Conservation (phyloP, 2,329 filamentous ascomycete species). For the Seiridium cupressi region DNA sequence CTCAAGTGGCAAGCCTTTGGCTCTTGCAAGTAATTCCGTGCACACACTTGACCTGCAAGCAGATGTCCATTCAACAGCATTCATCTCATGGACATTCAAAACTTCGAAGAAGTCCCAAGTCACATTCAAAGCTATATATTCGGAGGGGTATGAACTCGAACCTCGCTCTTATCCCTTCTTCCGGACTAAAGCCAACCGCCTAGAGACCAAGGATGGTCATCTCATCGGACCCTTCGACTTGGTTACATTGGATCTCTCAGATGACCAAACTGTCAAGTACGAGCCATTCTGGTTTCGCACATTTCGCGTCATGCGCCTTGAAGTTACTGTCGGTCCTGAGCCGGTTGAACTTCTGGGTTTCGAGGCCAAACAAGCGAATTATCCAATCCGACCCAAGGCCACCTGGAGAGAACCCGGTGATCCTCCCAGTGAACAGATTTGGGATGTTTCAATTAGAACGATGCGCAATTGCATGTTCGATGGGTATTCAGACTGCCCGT, state of each 20-base stretch:
- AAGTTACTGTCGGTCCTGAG: neutral
- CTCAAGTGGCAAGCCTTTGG: neutral
- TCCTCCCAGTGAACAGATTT: neutral
- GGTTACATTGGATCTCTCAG: neutral
- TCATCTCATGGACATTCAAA: neutral
- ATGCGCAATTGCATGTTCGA: conserved; percentile 26
- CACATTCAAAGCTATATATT: neutral
- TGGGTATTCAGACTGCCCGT: conserved; percentile 32
- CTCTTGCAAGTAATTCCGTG: neutral
- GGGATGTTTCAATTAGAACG: conserved; percentile 13
- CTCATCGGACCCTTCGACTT: conserved; percentile 2
- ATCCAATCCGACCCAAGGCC: neutral
- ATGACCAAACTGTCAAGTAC: neutral
- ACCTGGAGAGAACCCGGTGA: neutral
- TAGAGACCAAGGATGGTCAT: neutral
- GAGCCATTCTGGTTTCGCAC: conserved; percentile 7
- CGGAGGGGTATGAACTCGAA: conserved; percentile 3
- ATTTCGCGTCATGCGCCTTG: neutral
- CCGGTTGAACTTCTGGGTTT: neutral
- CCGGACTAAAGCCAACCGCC: conserved; percentile 1
- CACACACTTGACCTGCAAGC: conserved; percentile 1
- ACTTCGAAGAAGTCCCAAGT: neutral
- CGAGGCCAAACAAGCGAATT: neutral
- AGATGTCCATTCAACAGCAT: conserved; percentile 5
- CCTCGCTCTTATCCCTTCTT: conserved; percentile 2